These are phyloP conservation scores for Myochromella boudieri DNA, from an alignment of 768 basidiomycete genomes.

Conservation along the genomic window DNA sequence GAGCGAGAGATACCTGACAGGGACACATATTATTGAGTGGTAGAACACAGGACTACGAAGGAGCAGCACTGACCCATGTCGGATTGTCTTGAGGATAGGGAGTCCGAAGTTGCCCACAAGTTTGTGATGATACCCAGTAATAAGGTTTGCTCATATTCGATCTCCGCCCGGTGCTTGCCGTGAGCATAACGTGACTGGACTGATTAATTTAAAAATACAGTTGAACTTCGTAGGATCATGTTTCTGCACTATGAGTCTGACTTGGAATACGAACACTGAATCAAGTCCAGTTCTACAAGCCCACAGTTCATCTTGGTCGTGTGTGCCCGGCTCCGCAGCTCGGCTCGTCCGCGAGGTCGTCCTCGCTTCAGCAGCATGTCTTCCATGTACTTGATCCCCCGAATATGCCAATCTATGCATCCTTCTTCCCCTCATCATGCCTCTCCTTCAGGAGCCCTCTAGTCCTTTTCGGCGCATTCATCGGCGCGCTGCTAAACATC, in stretches of 20 bases:
- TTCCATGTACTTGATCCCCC: not conserved
- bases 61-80: conserved; percentile 69
- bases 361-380: conserved; percentile 8
- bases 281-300: too few relatives aligned
- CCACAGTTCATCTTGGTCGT: not conserved
- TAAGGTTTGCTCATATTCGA: conserved; percentile 41
- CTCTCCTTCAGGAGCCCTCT: conserved; percentile 34
- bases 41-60: conserved; percentile 11
- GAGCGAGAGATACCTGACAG: conserved; percentile 90
- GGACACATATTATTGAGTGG: conserved; percentile 9
- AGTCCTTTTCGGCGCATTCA: conserved; percentile 30
- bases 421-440: conserved; percentile 25
- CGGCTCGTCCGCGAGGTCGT: conserved; percentile 1
- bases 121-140: conserved; percentile 55
- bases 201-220: not conserved
- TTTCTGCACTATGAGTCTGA: too few relatives aligned
- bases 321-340: conserved; percentile 10
- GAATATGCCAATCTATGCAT: not conserved
- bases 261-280: too few relatives aligned
- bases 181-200: conserved; percentile 4
- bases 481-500: conserved; percentile 38
- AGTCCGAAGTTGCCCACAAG: conserved; percentile 40
- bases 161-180: conserved; percentile 37
- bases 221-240: too few relatives aligned
- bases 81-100: conserved; percentile 69